A percentile compares a stretch with the other conserved stretches of the same genome.
Conservation (phyloP, 2,329 filamentous ascomycete species). For the Pseudocercospora eumusae region DNA sequence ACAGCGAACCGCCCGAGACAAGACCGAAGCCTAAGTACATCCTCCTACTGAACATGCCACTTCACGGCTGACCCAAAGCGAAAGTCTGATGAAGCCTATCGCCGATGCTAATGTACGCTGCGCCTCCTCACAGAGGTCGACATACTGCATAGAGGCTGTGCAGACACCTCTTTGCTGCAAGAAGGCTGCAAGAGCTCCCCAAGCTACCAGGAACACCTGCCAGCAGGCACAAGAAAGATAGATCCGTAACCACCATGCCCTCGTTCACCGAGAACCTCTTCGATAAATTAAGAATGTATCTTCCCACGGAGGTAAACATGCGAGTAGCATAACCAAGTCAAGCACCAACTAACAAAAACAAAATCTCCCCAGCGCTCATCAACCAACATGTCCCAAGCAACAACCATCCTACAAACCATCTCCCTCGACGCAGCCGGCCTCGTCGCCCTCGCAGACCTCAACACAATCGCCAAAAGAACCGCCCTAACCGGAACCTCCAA, state of each 20-base stretch:
- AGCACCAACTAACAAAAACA: not conserved
- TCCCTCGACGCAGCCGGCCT: conserved; percentile 52
- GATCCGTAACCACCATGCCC: not conserved
- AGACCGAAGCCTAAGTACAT: too few species aligned
- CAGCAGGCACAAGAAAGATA: not conserved
- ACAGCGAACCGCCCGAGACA: too few species aligned
- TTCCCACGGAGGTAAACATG: not conserved
- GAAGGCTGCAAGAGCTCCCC: conserved; percentile 1
- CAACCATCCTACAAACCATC: not conserved
- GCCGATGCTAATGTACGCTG: not conserved
- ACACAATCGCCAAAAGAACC: conserved; percentile 58
- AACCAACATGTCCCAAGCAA: not conserved
- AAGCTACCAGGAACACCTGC: conserved; percentile 2
- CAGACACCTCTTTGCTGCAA: not conserved
- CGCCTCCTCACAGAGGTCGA: not conserved
- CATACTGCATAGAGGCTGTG: not conserved
- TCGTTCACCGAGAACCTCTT: not conserved
- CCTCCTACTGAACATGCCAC: too few species aligned
- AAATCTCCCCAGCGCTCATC: not conserved
- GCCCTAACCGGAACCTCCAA: conserved; percentile 58
- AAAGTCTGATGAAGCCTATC: too few species aligned
- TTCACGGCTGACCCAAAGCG: too few species aligned
- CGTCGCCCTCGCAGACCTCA: conserved; percentile 61
- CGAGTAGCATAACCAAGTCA: too few species aligned
- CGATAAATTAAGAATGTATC: not conserved